Base-by-base conservation (phyloP, 2,329 filamentous ascomycete genomes). In the Leptosphaerulina australis region DNA sequence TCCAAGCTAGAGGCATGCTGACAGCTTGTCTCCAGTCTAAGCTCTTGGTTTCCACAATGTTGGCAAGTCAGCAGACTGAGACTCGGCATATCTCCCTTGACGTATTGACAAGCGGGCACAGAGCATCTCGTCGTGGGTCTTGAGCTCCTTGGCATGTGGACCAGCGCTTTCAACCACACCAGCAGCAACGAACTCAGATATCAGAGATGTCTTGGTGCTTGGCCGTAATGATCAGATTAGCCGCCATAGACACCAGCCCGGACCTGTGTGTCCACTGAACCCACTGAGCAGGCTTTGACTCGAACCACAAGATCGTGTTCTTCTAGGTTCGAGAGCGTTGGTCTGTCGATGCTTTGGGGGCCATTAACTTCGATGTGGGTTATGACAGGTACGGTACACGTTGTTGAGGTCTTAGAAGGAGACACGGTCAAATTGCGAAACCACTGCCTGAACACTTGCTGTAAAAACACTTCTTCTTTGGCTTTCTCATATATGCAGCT, bases 41-140 rank as follows among this genome's bases (percentile, higher is more conserved):
- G 29, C 30, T 18, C 67, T 57, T 78, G 77, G 77, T 54, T 77
- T 78, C 40, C 63, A 59, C 4, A 71, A 72, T 11, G 70, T 66
- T 17, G 74, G 64, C 51, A 70, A 68, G 55, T 79, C 74, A 15
- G 79, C 72, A 15, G 77, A 60, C 37, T 74, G 66, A 30, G 72
- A 70, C 60, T 79, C 74, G 5, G 76, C 75, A 51, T 76, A 75
- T 6, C 70, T 64, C 18, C 77, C 77, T 40, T 74, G 76, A 5
- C 69, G 53, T 12, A 71, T 68, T 0, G 75, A 74, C 24, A 58
- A 68, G 12, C 70, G 73, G 9, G 73, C 64, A 54, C 74, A 79
- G 69, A 68, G 79, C 30, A 79, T 67, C 38, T 76, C 70, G 49
- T 79, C 77, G 9, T 77, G 77, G 9, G 62, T 37, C 24, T 73